These are phyloP conservation scores for Thraustochytrium striatum DNA, from an alignment of 352 stramenopile genomes.

Conservation along the genomic window DNA sequence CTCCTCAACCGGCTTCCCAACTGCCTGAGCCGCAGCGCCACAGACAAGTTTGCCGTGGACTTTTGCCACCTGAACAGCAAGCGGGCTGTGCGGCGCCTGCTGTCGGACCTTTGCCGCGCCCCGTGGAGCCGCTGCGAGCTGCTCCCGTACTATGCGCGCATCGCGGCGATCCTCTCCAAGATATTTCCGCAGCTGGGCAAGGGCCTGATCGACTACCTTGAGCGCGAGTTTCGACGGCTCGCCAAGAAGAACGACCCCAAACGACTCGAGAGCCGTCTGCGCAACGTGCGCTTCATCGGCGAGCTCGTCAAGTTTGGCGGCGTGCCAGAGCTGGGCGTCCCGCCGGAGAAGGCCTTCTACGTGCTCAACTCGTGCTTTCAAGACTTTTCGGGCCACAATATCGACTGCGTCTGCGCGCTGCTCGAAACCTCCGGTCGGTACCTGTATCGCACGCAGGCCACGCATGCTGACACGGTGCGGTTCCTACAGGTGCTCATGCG, in stretches of 20 bases:
- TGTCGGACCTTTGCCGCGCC: constrained; percentile 86
- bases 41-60: constrained; percentile 89
- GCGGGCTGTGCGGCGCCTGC: constrained; percentile 77
- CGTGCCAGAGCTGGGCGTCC: constrained; percentile 58
- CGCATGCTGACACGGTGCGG: constrained; percentile 75
- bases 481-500: constrained; percentile 91
- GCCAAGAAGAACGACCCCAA: constrained; percentile 87
- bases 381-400: constrained; percentile 91
- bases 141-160: constrained; percentile 86
- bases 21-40: constrained; percentile 85
- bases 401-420: constrained; percentile 89
- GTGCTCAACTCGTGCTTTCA: constrained; percentile 86
- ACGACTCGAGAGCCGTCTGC: constrained; percentile 85
- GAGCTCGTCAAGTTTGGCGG: constrained; percentile 95
- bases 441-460: constrained; percentile 89
- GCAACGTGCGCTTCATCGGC: constrained; percentile 89
- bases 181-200: constrained; percentile 85
- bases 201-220: constrained; percentile 80
- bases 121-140: constrained; percentile 87
- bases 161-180: constrained; percentile 83
- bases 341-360: constrained; percentile 85
- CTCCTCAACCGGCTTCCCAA: constrained; percentile 83
- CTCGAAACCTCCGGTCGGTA: constrained; percentile 93
- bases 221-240: constrained; percentile 87
- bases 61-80: constrained; percentile 95